Conservation (phyloP, 2,329 filamentous ascomycete genomes). For the Drechmeria coniospora region DNA sequence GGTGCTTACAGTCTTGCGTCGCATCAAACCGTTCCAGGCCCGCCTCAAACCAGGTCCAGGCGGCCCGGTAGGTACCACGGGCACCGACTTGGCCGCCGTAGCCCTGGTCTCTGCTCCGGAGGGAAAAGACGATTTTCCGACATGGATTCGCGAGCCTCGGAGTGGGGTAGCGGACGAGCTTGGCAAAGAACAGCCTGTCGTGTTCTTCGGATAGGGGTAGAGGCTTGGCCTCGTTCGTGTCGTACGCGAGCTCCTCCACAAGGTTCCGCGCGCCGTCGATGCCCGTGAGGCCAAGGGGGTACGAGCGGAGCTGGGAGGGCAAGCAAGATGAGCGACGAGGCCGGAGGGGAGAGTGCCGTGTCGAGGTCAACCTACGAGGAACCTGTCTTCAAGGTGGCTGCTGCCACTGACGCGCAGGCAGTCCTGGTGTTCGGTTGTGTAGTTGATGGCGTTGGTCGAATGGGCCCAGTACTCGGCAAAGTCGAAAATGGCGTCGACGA, state of each 20-base stretch:
- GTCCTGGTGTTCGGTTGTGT: constrained; percentile 7
- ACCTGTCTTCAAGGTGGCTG: constrained; percentile 13
- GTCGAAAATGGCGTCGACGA: constrained; percentile 42
- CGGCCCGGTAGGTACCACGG: constrained; percentile 26
- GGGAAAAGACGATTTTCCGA: constrained; percentile 45
- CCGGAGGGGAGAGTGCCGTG: too few species aligned
- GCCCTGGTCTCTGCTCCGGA: constrained; percentile 43
- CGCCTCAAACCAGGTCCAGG: constrained; percentile 49
- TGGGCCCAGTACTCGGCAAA: constrained; percentile 48
- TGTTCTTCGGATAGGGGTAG: constrained; percentile 11
- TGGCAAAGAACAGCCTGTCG: constrained; percentile 14
- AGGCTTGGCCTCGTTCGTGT: constrained; percentile 14
- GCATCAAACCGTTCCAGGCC: constrained; percentile 41
- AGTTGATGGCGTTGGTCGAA: constrained; percentile 20
- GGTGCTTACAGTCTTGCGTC: constrained; percentile 12
- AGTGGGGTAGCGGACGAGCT: constrained; percentile 21
- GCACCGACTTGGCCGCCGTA: constrained; percentile 23
- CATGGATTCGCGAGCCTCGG: constrained; percentile 31
- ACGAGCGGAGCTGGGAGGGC: constrained; percentile 18
- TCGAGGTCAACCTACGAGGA: constrained; percentile 19
- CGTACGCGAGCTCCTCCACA: constrained; percentile 14
- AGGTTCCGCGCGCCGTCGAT: constrained; percentile 11
- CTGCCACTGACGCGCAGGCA: constrained; percentile 10
- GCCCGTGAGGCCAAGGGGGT: constrained; percentile 20
- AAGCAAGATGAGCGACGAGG: too few species aligned